phyloP scores from a whole-genome alignment of 192 early-diverging fungal species.

The Pilobolus umbonatus region DNA sequence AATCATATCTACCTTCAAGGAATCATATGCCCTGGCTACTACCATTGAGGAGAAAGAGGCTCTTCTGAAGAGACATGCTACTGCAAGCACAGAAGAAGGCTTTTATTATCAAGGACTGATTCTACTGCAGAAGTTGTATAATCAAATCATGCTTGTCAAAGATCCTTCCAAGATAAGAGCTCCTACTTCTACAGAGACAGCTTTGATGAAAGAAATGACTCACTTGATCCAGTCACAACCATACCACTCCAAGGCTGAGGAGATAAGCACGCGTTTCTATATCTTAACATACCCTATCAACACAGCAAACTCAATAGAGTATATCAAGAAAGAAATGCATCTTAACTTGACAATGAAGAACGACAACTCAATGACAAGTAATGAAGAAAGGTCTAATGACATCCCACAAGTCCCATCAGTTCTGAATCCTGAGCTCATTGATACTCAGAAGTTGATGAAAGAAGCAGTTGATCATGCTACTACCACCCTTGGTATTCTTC shows the following conservation, averaged over 20 bases:
- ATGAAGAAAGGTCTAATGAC: neutral
- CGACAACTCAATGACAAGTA: no score
- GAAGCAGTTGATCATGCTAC: neutral
- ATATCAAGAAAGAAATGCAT: constrained; percentile 5
- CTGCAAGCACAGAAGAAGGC: constrained; percentile 14
- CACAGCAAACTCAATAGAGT: neutral
- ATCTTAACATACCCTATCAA: constrained; percentile 18
- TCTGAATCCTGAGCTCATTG: constrained; percentile 1
- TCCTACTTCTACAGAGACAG: constrained; percentile 6
- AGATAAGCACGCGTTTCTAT: constrained; percentile 10
- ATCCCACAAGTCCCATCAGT: no score
- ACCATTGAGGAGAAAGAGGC: constrained; percentile 11
- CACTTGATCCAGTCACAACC: constrained; percentile 1
- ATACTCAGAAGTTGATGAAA: neutral
- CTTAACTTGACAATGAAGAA: neutral
- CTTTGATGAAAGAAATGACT: neutral
- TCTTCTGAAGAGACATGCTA: constrained; percentile 2
- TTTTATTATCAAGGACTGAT: constrained; percentile 25
- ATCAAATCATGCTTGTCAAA: neutral
- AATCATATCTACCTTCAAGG: constrained; percentile 14
- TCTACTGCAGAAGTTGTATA: constrained; percentile 18
- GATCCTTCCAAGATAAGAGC: neutral
- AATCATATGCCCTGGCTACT: constrained; percentile 21
- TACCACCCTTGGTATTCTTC: no score
- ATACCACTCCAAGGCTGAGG: neutral